Conservation (phyloP, 352 stramenopile genomes). For the Globisporangium spiculum region DNA sequence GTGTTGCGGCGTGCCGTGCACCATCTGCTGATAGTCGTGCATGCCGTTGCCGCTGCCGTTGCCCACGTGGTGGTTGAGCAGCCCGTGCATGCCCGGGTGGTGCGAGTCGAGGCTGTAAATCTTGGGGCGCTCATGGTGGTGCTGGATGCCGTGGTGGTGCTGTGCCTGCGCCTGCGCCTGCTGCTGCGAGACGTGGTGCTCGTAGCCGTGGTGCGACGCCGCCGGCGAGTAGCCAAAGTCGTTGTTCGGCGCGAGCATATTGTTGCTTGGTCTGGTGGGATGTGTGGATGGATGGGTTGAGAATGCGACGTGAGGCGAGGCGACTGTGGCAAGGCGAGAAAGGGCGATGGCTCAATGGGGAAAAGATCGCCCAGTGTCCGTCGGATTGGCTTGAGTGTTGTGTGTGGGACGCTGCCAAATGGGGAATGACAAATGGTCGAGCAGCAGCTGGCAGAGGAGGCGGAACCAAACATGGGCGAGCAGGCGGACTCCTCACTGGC, state of each 20-base stretch:
- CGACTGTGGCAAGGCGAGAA: background rate
- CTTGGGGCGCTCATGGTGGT: constrained; percentile 64
- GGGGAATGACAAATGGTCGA: constrained; percentile 68
- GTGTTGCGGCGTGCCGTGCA: constrained; percentile 41
- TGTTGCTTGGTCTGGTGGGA: background rate
- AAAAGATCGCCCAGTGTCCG: background rate
- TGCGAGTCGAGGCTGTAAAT: constrained; percentile 42
- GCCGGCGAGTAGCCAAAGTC: constrained; percentile 63
- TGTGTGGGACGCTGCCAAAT: constrained; percentile 56
- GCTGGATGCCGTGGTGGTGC: constrained; percentile 14
- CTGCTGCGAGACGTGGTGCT: constrained; percentile 23
- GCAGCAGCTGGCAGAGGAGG: constrained; percentile 45
- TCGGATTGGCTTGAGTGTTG: constrained; percentile 8
- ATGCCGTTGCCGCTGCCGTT: constrained; percentile 18
- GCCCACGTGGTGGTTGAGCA: constrained; percentile 37
- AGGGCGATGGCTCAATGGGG: background rate
- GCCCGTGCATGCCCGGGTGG: constrained; percentile 29
- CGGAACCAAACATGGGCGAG: background rate
- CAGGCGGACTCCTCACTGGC: background rate
- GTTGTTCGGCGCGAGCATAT: constrained; percentile 47
- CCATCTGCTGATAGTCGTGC: constrained; percentile 39
- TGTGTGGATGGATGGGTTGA: background rate
- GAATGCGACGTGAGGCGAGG: background rate
- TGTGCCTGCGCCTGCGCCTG: constrained; percentile 4
- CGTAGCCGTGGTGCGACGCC: constrained; percentile 7